These are phyloP conservation scores for Pseudocohnilembus persalinus DNA, from an alignment of 169 alveolate species.

Conservation along the genomic window DNA sequence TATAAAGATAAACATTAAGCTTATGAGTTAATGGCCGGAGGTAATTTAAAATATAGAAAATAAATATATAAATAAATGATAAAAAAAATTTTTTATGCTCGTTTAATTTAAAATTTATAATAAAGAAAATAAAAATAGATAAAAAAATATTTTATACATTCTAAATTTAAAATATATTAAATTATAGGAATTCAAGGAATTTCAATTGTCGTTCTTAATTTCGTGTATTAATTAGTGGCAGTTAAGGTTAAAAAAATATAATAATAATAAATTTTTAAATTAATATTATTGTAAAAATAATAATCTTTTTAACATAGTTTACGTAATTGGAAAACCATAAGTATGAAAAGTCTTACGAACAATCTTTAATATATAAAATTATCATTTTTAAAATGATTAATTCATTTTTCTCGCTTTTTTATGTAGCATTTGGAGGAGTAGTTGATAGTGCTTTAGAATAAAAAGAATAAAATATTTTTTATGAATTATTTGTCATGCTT, in stretches of 20 bases:
- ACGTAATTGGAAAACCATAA: conserved; percentile 57
- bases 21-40: conserved; percentile 39
- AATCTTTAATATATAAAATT: conserved; percentile 51
- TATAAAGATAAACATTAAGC: background rate
- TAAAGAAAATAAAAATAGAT: too few relatives aligned
- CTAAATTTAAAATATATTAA: too few relatives aligned
- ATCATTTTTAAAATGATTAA: conserved; percentile 52
- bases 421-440: conserved; percentile 31
- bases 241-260: background rate
- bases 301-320: conserved; percentile 26
- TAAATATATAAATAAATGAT: too few relatives aligned
- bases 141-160: too few relatives aligned
- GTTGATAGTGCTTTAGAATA: background rate
- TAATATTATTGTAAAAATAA: too few relatives aligned
- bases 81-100: too few relatives aligned
- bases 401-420: conserved; percentile 49
- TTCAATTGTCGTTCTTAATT: conserved; percentile 46
- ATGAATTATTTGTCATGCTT: conserved; percentile 21
- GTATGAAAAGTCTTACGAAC: conserved; percentile 45
- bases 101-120: too few relatives aligned
- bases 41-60: background rate
- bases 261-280: too few relatives aligned
- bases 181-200: conserved; percentile 34
- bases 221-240: conserved; percentile 31
- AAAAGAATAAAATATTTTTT: background rate